phyloP scores from a whole-genome alignment of 495 filamentous ascomycete genomes.

The Penicillium paradoxum region DNA sequence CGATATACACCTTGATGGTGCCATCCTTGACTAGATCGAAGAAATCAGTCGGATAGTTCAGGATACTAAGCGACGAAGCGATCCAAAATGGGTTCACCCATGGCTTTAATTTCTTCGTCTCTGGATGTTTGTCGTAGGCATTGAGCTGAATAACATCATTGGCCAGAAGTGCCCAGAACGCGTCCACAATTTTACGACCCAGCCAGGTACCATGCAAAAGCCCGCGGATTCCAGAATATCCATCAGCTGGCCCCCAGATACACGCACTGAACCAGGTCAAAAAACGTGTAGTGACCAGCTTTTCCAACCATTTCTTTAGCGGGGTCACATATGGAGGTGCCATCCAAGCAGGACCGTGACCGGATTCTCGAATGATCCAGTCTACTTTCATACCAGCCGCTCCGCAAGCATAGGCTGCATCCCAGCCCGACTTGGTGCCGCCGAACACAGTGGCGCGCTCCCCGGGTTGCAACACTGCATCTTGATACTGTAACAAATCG shows the following conservation, averaged over 20 bases:
- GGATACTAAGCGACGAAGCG: constrained; percentile 56
- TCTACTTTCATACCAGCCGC: constrained; percentile 61
- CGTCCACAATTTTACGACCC: constrained; percentile 62
- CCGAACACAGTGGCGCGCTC: constrained; percentile 59
- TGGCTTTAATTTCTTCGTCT: constrained; percentile 62
- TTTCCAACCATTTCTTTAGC: constrained; percentile 54
- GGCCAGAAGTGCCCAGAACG: constrained; percentile 61
- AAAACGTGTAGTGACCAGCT: constrained; percentile 59
- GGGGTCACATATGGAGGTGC: constrained; percentile 58
- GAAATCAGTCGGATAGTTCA: constrained; percentile 65
- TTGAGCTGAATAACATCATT: constrained; percentile 56
- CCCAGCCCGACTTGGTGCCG: constrained; percentile 71
- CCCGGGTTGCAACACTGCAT: constrained; percentile 26
- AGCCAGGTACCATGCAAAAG: constrained; percentile 65
- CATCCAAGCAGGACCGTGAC: constrained; percentile 72
- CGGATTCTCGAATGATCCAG: constrained; percentile 74
- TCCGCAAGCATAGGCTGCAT: constrained; percentile 67
- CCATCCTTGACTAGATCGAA: constrained; percentile 57
- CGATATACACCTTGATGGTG: constrained; percentile 56
- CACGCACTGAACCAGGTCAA: constrained; percentile 64
- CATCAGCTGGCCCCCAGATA: constrained; percentile 55
- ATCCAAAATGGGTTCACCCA: constrained; percentile 62
- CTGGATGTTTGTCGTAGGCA: constrained; percentile 55
- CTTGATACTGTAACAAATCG: constrained; percentile 47
- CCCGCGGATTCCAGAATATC: constrained; percentile 36